Conservation (phyloP, 148 eudicot species). For the Diospyros lotus region DNA sequence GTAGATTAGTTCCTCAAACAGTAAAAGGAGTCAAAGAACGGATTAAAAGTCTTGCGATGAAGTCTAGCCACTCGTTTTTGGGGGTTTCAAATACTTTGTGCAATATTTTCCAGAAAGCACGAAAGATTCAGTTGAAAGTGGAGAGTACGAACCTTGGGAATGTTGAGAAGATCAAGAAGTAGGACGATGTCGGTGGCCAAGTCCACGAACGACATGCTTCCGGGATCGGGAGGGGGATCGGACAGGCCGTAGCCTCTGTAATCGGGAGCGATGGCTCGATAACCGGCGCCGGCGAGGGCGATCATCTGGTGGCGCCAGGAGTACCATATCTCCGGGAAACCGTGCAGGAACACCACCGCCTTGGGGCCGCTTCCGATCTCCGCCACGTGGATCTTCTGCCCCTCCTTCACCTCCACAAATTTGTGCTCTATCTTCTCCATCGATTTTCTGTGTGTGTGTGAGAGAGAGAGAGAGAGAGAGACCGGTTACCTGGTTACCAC, state of each 20-base stretch:
- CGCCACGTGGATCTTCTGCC: constrained; percentile 32
- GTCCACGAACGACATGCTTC: constrained; percentile 21
- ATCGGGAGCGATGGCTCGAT: constrained; percentile 40
- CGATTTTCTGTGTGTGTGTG: background rate
- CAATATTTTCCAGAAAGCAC: background rate
- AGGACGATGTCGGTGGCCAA: constrained; percentile 18
- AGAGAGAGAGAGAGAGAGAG: background rate
- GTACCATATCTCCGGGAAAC: constrained; percentile 51
- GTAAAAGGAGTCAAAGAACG: too few relatives aligned
- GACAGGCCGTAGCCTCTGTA: constrained; percentile 41
- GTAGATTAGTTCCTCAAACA: too few relatives aligned
- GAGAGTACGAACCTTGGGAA: constrained; percentile 21
- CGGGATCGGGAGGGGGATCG: constrained; percentile 35
- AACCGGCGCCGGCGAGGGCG: constrained; percentile 33
- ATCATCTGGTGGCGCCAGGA: constrained; percentile 41
- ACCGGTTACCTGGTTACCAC: too few relatives aligned
- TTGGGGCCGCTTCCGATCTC: constrained; percentile 26
- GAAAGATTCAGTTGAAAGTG: background rate
- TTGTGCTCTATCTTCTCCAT: constrained; percentile 36
- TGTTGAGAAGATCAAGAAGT: constrained; percentile 24
- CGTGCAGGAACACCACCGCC: constrained; percentile 33
- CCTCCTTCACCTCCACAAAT: constrained; percentile 24
- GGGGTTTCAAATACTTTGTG: background rate
- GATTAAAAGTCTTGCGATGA: too few relatives aligned
- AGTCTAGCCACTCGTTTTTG: too few relatives aligned